Base-by-base conservation (phyloP, 495 filamentous ascomycete genomes). In the Ascobolus immersus region DNA sequence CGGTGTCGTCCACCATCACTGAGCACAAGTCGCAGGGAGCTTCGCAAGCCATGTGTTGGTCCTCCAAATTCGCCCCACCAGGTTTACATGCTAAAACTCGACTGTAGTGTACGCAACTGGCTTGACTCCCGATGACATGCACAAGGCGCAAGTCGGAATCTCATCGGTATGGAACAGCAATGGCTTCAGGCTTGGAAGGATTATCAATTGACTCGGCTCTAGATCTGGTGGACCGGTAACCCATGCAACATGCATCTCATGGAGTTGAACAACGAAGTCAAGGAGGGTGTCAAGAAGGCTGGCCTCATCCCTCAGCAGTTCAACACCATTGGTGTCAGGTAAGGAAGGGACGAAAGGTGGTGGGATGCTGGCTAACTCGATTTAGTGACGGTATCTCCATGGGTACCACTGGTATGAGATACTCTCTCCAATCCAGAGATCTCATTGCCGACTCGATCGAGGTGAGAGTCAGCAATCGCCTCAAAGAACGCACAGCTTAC, bases 191-290 rank as follows among this genome's bases (percentile, higher is more conserved):
- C 4, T 22, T 9, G 5, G 20, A n/a, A 9, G 23, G 7, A 22
- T 26, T 4, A 18, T 28, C 25, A 12, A 35, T 6, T 5, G 21
- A 5, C 7, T 10, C 12, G 25, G 13, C 8, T 17, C 13, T 21
- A 41, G 42, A 62, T 68, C 20, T 70, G 74, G 73, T 89, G 77
- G 55, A 67, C 77, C 26, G 86, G 86, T 13, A 96, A 96, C 56
- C 86, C 86, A 4, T 96, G 86, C 61, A 96, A 96, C 59, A 96
- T 92, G 86, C 86, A 96, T 57, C 64, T 96, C 35, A 60, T 96
- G 40, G 72, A 82, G 44, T 67, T 96, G 33, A 90, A 75, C 47
- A 52, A 71, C 52, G 64, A 68, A 41, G 77, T 94, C 13, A 73
- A 70, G 45, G 68, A 89, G 49, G 80, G 81, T 39, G 81, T 96